Conservation (phyloP, 1,139 yeast genomes). For the Saccharomyces hybrid region DNA sequence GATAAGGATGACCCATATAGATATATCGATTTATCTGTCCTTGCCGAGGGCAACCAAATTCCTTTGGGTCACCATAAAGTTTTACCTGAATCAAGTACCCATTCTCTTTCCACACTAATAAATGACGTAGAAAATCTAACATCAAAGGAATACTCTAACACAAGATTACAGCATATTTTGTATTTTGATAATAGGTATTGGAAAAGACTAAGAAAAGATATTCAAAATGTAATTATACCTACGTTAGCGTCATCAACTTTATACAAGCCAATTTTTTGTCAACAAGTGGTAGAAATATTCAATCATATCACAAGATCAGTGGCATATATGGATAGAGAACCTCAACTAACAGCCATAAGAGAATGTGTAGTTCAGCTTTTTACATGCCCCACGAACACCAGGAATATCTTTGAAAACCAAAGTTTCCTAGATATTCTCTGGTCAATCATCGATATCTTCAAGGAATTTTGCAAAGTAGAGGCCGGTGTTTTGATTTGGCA, state of each 20-base stretch:
- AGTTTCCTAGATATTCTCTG: conserved; percentile 39
- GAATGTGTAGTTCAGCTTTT: conserved; percentile 56
- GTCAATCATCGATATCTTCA: conserved; percentile 41
- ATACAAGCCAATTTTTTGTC: conserved; percentile 42
- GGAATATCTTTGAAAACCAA: conserved; percentile 35
- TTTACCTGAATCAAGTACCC: conserved; percentile 32
- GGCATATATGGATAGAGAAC: conserved; percentile 56
- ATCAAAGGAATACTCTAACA: conserved; percentile 33
- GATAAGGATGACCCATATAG: conserved; percentile 16
- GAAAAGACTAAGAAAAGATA: conserved; percentile 40
- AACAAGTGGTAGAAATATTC: conserved; percentile 47
- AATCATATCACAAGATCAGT: conserved; percentile 46
- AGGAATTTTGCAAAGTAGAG: conserved; percentile 34
- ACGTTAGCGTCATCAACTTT: conserved; percentile 43
- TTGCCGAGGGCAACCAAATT: conserved; percentile 17
- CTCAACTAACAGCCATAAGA: conserved; percentile 44
- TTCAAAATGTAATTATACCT: conserved; percentile 46
- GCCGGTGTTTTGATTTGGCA: conserved; percentile 45
- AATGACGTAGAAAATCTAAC: conserved; percentile 13
- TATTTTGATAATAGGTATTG: conserved; percentile 51
- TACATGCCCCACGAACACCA: conserved; percentile 54
- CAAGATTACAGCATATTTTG: conserved; percentile 47
- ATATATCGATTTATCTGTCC: conserved; percentile 25
- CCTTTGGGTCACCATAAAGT: conserved; percentile 30
- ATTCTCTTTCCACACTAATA: conserved; percentile 37